phyloP scores from a whole-genome alignment of 345 rosid genomes.

The Gossypium australe region DNA sequence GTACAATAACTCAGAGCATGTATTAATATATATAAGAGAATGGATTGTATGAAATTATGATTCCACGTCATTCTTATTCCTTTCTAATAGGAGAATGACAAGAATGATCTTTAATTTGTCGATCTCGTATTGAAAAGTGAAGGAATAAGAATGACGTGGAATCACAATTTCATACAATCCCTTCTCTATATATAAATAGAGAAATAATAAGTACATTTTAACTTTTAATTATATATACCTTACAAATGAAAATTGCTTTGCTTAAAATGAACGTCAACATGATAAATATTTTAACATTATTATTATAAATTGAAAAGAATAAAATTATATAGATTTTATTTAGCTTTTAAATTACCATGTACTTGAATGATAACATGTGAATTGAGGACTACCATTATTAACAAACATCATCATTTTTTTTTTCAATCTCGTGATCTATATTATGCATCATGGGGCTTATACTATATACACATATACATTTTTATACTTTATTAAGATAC shows the following conservation, averaged over 20 bases:
- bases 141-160: rapidly evolving
- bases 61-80: too few species aligned
- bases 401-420: neutral
- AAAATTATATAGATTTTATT: too few species aligned
- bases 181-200: too few species aligned
- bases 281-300: neutral
- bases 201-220: too few species aligned
- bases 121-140: rapidly evolving
- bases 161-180: too few species aligned
- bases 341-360: neutral
- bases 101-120: too few species aligned
- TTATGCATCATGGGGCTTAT: neutral
- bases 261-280: neutral
- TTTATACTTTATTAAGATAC: too few species aligned
- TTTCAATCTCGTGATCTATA: neutral
- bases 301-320: too few species aligned
- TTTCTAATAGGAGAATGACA: too few species aligned
- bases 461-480: neutral
- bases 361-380: neutral
- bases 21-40: too few species aligned
- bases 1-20: too few species aligned
- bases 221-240: too few species aligned
- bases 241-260: neutral
- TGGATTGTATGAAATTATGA: rapidly evolving
- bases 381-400: neutral